Conservation (phyloP, 1,139 yeast genomes). For the Yamadazyma epiphylla region DNA sequence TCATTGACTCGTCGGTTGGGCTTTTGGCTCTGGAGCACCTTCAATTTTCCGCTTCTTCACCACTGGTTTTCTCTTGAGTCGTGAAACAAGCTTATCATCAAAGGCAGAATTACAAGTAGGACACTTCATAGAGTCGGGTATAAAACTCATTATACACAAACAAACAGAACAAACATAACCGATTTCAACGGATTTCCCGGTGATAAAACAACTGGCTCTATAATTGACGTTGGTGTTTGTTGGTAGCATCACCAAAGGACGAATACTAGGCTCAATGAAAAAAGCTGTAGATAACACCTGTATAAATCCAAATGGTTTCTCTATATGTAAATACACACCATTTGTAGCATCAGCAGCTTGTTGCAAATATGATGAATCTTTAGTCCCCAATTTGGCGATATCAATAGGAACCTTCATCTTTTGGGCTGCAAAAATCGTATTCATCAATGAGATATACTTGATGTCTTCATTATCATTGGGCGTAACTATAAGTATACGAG, state of each 20-base stretch:
- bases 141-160: slow-evolving; percentile 71
- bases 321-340: slow-evolving; percentile 78
- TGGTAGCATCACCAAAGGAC: slow-evolving; percentile 74
- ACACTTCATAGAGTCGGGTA: slow-evolving; percentile 52
- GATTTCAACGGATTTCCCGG: slow-evolving; percentile 84
- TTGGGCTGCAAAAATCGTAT: slow-evolving; percentile 93
- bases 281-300: slow-evolving; percentile 64
- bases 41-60: slow-evolving; percentile 41
- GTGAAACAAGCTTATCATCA: slow-evolving; percentile 45
- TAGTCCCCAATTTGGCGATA: slow-evolving; percentile 76
- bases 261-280: slow-evolving; percentile 77
- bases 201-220: slow-evolving; percentile 89
- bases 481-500: slow-evolving; percentile 71
- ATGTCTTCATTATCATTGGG: slow-evolving; percentile 75
- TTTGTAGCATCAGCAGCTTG: slow-evolving; percentile 95
- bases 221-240: slow-evolving; percentile 87
- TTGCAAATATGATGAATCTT: slow-evolving; percentile 76
- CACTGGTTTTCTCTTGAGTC: slow-evolving; percentile 49
- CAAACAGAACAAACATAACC: slow-evolving; percentile 97
- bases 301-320: slow-evolving; percentile 73
- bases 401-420: slow-evolving; percentile 88
- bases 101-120: slow-evolving; percentile 51
- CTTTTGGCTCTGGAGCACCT: slow-evolving; percentile 2
- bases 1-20: too few species aligned
- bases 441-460: slow-evolving; percentile 92